Base-by-base conservation (phyloP, 2,329 filamentous ascomycete species). In the Exophiala lecanii-corni region DNA sequence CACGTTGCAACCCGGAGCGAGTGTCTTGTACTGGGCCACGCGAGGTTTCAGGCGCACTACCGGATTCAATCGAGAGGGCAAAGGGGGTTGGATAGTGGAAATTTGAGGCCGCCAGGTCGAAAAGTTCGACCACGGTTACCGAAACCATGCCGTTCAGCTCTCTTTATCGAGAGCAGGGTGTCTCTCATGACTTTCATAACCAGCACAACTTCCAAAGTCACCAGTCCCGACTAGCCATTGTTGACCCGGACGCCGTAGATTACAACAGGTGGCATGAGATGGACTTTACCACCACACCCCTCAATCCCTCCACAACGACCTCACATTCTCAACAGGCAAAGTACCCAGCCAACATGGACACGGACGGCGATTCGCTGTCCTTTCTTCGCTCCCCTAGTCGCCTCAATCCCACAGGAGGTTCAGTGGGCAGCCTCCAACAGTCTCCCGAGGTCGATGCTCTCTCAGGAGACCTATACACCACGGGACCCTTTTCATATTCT, bases 231-330 rank as follows among this genome's bases (percentile, higher is more conserved):
- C 30, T 50, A 35, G 47, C 47, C 21, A 53, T 53, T 33, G 45
- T 53, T 39, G 44, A 50, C 35, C 47, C 50, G 20, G 50, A 53
- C 42, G 40, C 42, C 15, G 36, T 44, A 32, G 50, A 53, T 48
- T 50, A 48, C 47, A 45, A 20, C 40, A 42, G 45, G 49, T 51
- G 47, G 47, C 50, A 53, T 50, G 50, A 53, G 50, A 53, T 53
- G 50, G 50, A 53, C 36, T 53, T 53, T 23, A 53, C 50, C 25
- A 45, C 39, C 12, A 16, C 38, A 17, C 45, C 47, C 41, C 47
- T 53, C 44, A 46, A 26, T 21, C 35, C 44, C 17, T 37, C 45
- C 20, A 36, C 35, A 12, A 39, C 45, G 13, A 35, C 23, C 36
- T 38, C 41, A 34, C 26, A n/a, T 26, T 33, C 34, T 19, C 38